A percentile compares a stretch with the other conserved stretches of the same genome.
phyloP scores from a whole-genome alignment of 2,329 filamentous ascomycete genomes.

The Amphichorda felina region DNA sequence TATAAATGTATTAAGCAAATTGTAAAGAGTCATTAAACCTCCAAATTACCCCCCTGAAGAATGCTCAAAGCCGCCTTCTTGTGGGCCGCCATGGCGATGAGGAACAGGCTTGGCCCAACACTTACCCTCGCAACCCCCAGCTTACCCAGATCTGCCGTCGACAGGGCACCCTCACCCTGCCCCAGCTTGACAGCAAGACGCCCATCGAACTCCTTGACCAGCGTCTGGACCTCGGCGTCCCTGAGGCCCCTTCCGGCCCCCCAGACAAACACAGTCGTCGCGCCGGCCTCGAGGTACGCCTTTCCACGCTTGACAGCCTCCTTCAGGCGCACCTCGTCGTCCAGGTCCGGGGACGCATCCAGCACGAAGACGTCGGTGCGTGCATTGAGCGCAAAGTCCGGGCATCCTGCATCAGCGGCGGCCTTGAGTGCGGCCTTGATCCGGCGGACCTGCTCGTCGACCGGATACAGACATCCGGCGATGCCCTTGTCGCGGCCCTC shows the following conservation, averaged over 20 bases:
- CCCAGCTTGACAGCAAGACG: constrained; percentile 34
- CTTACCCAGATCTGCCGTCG: constrained; percentile 27
- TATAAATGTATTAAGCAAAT: no score
- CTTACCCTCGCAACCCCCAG: constrained; percentile 44
- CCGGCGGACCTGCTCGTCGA: constrained; percentile 34
- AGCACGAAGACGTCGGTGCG: constrained; percentile 39
- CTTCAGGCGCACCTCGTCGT: constrained; percentile 22
- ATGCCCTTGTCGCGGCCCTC: constrained; percentile 20
- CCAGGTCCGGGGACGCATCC: constrained; percentile 12
- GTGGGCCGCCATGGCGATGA: constrained; percentile 24
- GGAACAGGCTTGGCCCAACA: constrained; percentile 35
- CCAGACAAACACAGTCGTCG: constrained; percentile 50
- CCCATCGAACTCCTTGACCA: constrained; percentile 36
- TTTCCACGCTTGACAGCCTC: constrained; percentile 41
- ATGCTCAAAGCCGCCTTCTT: constrained; percentile 20
- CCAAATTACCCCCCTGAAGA: constrained; percentile 8
- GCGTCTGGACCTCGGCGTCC: constrained; percentile 29
- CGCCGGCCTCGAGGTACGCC: constrained; percentile 45
- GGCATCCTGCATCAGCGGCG: constrained; percentile 33
- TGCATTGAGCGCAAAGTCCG: constrained; percentile 45
- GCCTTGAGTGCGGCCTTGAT: constrained; percentile 28
- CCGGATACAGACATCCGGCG: constrained; percentile 16
- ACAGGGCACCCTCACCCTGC: constrained; percentile 22
- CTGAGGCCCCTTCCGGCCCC: constrained; percentile 33
- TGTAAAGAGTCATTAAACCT: no score